Base-by-base conservation (phyloP, 1,139 yeast genomes). In the Martiniozyma asiatica region DNA sequence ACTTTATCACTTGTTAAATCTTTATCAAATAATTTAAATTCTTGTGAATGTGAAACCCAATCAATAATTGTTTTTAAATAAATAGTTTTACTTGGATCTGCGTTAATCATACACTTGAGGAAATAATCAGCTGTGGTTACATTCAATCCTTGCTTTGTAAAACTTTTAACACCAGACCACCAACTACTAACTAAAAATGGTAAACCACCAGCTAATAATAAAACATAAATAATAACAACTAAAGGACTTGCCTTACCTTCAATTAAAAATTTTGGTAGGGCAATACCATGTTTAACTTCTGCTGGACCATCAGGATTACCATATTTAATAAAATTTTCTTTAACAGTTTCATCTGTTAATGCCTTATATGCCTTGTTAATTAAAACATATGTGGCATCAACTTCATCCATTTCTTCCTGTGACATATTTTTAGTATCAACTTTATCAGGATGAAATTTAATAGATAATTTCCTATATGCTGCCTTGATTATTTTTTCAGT, bases 241-340 rank as follows among this genome's bases (percentile, higher is more conserved):
- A 81, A 65, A 25, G 79, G 47, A 5, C 93, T 77, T 25, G 79
- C 78, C 36, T 73, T 66, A 20, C 94, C 89, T 43, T 84, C 95
- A 25, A 92, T 84, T 44, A 92, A 65, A 56, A 84, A 84, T 51
- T 79, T 77, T 24, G 99, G 99, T 43, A 92, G 60, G 0, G 97
- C 99, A 55, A 92, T 85, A 35, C 98, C 98, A 52, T 84, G 96
- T n/a, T 78, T 62, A n/a, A 80, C 66, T 27, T 82, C 82, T 54
- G 84, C 95, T 29, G 94, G 95, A 24, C 98, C 98, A 58, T 92
- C 98, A 6, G 99, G 99, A 52, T 92, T 94, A 27, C 99, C 99
- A 49, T 77, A 89, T 47, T 72, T 76, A 48, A 78, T 61, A 52
- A 70, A 87, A 53, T 92, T 92, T 42, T 80, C 82, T 46, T 75